A percentile compares a stretch with the other conserved stretches of the same genome.
Evolutionary conservation across 306 rosid genomes (phyloP).

Genomic region (Dalbergia cultrata): DNA sequence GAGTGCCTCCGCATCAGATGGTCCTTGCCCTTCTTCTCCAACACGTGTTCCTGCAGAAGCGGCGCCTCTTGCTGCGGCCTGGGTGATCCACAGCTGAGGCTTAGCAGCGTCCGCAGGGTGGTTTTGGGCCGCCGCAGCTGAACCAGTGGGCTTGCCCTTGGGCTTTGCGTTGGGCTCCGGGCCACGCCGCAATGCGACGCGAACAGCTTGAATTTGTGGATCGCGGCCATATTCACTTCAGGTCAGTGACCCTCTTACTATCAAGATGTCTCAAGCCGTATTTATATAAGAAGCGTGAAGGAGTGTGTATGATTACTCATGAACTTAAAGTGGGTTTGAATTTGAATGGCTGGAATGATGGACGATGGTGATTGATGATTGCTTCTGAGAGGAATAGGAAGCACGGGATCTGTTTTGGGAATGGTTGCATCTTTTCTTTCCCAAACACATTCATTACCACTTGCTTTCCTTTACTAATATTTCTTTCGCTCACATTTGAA

Average conservation of each 20-base stretch:
- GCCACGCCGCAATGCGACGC: conserved; percentile 82
- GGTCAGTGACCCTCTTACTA: not conserved
- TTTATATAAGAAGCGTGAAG: not conserved
- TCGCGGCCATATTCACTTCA: conserved; percentile 66
- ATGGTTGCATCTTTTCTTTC: conserved; percentile 47
- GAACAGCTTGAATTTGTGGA: conserved; percentile 84
- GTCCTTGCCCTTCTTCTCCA: conserved; percentile 51
- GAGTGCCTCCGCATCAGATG: conserved; percentile 59
- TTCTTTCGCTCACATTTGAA: conserved; percentile 22
- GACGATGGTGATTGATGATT: conserved; percentile 49
- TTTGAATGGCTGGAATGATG: conserved; percentile 47
- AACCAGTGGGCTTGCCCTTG: conserved; percentile 76
- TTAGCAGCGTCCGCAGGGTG: conserved; percentile 67
- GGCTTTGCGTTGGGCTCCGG: conserved; percentile 81
- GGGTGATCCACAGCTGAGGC: conserved; percentile 58
- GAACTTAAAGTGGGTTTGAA: conserved; percentile 54
- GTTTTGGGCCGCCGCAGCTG: conserved; percentile 80
- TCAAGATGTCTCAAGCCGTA: not conserved
- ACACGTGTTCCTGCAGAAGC: conserved; percentile 41
- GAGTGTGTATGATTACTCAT: not conserved
- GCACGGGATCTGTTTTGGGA: conserved; percentile 68
- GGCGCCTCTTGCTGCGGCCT: conserved; percentile 52
- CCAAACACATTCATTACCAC: conserved; percentile 40
- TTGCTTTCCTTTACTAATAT: conserved; percentile 27
- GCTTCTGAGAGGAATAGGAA: conserved; percentile 45